Base-by-base conservation (phyloP, 805 yeast species). In the Tetrapisispora arboricola region DNA sequence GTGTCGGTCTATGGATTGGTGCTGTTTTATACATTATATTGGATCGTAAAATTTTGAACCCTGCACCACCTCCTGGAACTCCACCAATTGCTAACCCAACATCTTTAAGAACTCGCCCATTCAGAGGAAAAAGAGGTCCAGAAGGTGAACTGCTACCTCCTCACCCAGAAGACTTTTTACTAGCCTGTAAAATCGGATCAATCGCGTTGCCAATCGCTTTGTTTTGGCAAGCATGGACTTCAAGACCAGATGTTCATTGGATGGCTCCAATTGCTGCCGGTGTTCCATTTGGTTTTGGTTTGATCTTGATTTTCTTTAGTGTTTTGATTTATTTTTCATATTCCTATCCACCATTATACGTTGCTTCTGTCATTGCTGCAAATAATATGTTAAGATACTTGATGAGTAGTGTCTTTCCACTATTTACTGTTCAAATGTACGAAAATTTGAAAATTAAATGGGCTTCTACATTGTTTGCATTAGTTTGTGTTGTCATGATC, bases 301-400 rank as follows among this genome's bases (percentile, higher is more conserved):
- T 84, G 44, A 72, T 84, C 41, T 64, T 82, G 51, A 73, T 84
- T 39, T 84, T 84, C 67, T 80, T 83, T 61, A 66, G 84, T 17
- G 73, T 77, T 36, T 68, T 83, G 54, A 72, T 76, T 36, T 84
- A 83, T 58, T 80, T 83, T 60, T 66, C 83, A 27, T 69, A 77
- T 70, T 60, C 82, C 4, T 84, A 77, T 59, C 90, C 92, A 21
- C 86, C 90, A 36, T 61, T 77, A 26, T 71, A 73, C 26, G 81
- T 85, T 18, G 95, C 95, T 0, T 79, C 90, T n/a, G 90, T 94
- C 3, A 61, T 85, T 46, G 95, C 95, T 27, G 95, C 95, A 12
- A 87, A 86, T 63, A 84, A 84, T 58, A 67, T 87, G 54, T 61
- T 80, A 43, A 74, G 96, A 64, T 85, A 84, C 56, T 49, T 80